Evolutionary conservation across 805 yeast species (phyloP).

Genomic region (Candida quercuum): DNA sequence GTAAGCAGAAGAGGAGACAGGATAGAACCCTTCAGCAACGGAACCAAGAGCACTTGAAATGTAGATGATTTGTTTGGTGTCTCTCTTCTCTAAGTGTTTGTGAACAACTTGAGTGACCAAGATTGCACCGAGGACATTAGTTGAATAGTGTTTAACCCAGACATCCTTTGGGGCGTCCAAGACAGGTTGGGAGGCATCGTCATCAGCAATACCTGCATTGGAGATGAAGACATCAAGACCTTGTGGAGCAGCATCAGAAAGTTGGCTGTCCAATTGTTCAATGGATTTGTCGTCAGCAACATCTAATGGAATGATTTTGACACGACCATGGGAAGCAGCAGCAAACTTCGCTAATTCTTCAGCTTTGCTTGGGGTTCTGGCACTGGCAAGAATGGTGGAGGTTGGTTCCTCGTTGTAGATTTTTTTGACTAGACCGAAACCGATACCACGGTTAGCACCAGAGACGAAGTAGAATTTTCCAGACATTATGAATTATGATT

Average conservation of each 20-base stretch:
- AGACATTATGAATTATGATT: no score
- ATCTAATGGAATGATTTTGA: constrained; percentile 22
- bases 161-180: constrained; percentile 1
- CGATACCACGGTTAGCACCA: constrained; percentile 5
- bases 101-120: constrained; percentile 14
- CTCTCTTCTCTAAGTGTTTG: constrained; percentile 18
- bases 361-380: constrained; percentile 11
- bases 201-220: constrained; percentile 22
- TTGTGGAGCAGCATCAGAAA: constrained; percentile 9
- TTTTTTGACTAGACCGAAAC: not conserved
- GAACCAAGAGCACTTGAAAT: constrained; percentile 25
- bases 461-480: constrained; percentile 1
- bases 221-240: constrained; percentile 23
- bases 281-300: constrained; percentile 15
- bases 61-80: constrained; percentile 22
- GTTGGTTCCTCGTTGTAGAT: constrained; percentile 1
- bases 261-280: constrained; percentile 10
- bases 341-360: constrained; percentile 7
- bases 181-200: not conserved
- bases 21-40: constrained; percentile 10
- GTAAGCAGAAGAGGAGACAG: constrained; percentile 24
- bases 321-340: constrained; percentile 11
- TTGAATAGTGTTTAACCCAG: constrained; percentile 12
- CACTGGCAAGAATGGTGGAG: constrained; percentile 10
- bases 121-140: constrained; percentile 24